Evolutionary conservation across 2,329 filamentous ascomycete genomes (phyloP).

Genomic region (Arthroderma sp.): DNA sequence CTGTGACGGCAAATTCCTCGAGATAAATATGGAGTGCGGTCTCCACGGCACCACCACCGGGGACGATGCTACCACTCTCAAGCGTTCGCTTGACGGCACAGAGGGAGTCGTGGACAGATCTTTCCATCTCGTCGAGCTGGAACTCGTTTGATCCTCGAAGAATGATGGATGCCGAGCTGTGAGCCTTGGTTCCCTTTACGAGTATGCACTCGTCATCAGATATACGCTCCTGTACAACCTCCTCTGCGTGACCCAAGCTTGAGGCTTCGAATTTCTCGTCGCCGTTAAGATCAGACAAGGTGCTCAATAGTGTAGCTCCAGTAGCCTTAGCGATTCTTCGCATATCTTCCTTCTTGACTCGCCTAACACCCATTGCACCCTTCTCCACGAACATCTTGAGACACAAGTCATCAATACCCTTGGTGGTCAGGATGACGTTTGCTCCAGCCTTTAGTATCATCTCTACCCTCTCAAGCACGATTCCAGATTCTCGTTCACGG

Average conservation of each 20-base stretch:
- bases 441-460: conserved; percentile 96
- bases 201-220: conserved; percentile 98
- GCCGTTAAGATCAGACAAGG: conserved; percentile 88
- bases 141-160: conserved; percentile 93
- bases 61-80: conserved; percentile 92
- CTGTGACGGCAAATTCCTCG: conserved; percentile 94
- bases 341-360: conserved; percentile 98
- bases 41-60: conserved; percentile 90
- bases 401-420: conserved; percentile 94
- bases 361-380: conserved; percentile 86
- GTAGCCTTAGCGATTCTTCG: conserved; percentile 92
- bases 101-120: conserved; percentile 90
- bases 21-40: conserved; percentile 99
- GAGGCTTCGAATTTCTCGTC: conserved; percentile 93
- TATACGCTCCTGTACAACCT: conserved; percentile 95
- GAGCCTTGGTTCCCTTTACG: conserved; percentile 87
- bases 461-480: conserved; percentile 85
- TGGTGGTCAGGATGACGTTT: conserved; percentile 92
- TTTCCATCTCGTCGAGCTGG: conserved; percentile 97
- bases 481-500: conserved; percentile 77
- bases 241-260: conserved; percentile 79
- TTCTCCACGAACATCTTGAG: conserved; percentile 90
- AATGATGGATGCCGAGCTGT: conserved; percentile 89
- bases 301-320: conserved; percentile 82
- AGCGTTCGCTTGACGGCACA: conserved; percentile 95